A percentile compares a stretch with the other conserved stretches of the same genome.
Conservation (phyloP, 2,329 filamentous ascomycete genomes). For the Chrysosporium keratinophilum region DNA sequence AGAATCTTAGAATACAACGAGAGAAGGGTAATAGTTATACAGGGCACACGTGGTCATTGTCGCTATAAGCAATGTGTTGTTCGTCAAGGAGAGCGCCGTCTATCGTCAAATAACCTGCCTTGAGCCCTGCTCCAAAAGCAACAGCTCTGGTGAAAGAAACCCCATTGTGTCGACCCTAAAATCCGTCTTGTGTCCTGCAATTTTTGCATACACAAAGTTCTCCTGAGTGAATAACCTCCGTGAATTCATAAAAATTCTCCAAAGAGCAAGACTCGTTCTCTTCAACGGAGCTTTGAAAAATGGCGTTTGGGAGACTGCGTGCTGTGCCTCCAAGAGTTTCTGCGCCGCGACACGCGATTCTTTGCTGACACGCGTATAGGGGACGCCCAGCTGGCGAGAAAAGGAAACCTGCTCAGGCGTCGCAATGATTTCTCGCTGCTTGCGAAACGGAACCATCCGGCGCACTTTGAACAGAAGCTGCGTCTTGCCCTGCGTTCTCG, state of each 20-base stretch:
- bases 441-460: conserved; percentile 30
- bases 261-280: conserved; percentile 24
- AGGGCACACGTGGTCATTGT: not conserved
- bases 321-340: conserved; percentile 14
- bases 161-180: conserved; percentile 33
- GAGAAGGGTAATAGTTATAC: not conserved
- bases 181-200: conserved; percentile 27
- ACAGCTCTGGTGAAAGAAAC: conserved; percentile 12
- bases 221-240: conserved; percentile 34
- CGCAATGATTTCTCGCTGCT: conserved; percentile 22
- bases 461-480: conserved; percentile 30
- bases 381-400: conserved; percentile 26
- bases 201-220: conserved; percentile 31
- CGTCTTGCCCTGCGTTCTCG: conserved; percentile 29
- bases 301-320: conserved; percentile 17
- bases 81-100: not conserved
- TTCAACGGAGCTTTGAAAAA: conserved; percentile 28
- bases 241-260: conserved; percentile 27
- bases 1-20: not conserved
- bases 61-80: not conserved
- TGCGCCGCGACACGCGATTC: conserved; percentile 18
- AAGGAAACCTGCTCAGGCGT: conserved; percentile 28
- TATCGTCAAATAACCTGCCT: not conserved
- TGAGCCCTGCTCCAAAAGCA: conserved; percentile 11
- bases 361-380: conserved; percentile 10